These are phyloP conservation scores for Paracamarosporium sp. DNA, from an alignment of 2,329 filamentous ascomycete genomes.

Conservation along the genomic window DNA sequence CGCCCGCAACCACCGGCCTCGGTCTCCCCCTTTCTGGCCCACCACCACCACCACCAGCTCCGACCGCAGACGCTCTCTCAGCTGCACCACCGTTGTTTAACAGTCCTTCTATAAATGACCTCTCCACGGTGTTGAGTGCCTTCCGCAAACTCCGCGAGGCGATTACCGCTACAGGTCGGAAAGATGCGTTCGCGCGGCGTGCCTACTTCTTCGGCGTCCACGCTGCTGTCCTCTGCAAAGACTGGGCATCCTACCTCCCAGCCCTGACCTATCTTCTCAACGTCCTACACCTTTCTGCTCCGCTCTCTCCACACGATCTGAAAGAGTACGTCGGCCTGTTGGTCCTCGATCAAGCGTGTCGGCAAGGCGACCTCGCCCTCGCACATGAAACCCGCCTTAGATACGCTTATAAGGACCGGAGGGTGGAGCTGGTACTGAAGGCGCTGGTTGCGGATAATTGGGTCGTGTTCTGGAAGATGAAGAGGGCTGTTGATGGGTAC, in stretches of 20 bases:
- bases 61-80: constrained; percentile 21
- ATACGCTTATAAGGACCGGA: constrained; percentile 69
- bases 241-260: constrained; percentile 89
- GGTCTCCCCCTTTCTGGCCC: constrained; percentile 19
- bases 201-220: constrained; percentile 93
- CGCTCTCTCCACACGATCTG: constrained; percentile 74
- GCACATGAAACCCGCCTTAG: constrained; percentile 72
- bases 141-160: constrained; percentile 93
- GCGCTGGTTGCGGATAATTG: constrained; percentile 84
- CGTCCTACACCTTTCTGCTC: constrained; percentile 70
- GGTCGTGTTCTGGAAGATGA: constrained; percentile 75
- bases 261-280: constrained; percentile 81
- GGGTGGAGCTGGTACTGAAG: constrained; percentile 71
- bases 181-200: constrained; percentile 82
- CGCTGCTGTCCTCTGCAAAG: constrained; percentile 77
- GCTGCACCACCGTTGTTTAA: constrained; percentile 30
- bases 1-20: constrained; percentile 19
- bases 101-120: constrained; percentile 56
- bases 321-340: constrained; percentile 82
- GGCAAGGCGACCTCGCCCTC: constrained; percentile 74
- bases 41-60: constrained; percentile 2
- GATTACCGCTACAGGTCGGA: constrained; percentile 77
- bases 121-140: constrained; percentile 78
- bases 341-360: constrained; percentile 87
- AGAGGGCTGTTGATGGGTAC: constrained; percentile 78